Evolutionary conservation across 306 rosid genomes (phyloP).

Genomic region (Begonia fuchsioides): DNA sequence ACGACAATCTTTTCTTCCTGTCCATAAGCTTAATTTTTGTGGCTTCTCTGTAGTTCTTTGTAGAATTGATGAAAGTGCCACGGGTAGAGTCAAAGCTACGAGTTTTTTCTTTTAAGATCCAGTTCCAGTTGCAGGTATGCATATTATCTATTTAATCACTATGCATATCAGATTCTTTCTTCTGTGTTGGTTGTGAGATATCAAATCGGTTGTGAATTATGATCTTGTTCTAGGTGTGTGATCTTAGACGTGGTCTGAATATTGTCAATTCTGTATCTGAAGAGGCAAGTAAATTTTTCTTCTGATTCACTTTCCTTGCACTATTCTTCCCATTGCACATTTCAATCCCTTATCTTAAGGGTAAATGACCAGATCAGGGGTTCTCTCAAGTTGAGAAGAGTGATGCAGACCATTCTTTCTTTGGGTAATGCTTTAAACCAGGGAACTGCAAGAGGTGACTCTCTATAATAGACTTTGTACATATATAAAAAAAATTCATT

Average conservation of each 20-base stretch:
- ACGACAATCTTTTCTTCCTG: background rate
- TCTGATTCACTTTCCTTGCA: slow-evolving; percentile 6
- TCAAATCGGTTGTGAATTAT: slow-evolving; percentile 13
- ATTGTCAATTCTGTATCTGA: slow-evolving; percentile 66
- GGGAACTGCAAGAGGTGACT: slow-evolving; percentile 98
- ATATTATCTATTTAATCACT: slow-evolving; percentile 14
- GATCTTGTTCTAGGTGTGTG: slow-evolving; percentile 42
- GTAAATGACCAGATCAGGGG: slow-evolving; percentile 61
- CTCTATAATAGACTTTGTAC: background rate
- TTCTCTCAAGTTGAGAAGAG: slow-evolving; percentile 90
- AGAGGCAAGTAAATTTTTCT: slow-evolving; percentile 37
- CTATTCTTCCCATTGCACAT: slow-evolving; percentile 7
- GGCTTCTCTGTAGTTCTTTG: slow-evolving; percentile 40
- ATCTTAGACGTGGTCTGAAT: slow-evolving; percentile 66
- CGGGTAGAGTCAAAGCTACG: slow-evolving; percentile 80
- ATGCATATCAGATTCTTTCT: slow-evolving; percentile 7
- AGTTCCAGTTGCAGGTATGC: slow-evolving; percentile 65
- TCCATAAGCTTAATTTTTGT: slow-evolving; percentile 11
- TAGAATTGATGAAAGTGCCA: slow-evolving; percentile 88
- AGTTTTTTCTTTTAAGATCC: slow-evolving; percentile 85
- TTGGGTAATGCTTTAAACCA: slow-evolving; percentile 95
- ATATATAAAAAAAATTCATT: background rate
- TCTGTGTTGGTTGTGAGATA: slow-evolving; percentile 6
- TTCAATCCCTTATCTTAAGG: slow-evolving; percentile 11
- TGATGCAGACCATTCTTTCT: slow-evolving; percentile 98